phyloP scores from a whole-genome alignment of 2,329 filamentous ascomycete genomes.

The Paecilomyces sp. region DNA sequence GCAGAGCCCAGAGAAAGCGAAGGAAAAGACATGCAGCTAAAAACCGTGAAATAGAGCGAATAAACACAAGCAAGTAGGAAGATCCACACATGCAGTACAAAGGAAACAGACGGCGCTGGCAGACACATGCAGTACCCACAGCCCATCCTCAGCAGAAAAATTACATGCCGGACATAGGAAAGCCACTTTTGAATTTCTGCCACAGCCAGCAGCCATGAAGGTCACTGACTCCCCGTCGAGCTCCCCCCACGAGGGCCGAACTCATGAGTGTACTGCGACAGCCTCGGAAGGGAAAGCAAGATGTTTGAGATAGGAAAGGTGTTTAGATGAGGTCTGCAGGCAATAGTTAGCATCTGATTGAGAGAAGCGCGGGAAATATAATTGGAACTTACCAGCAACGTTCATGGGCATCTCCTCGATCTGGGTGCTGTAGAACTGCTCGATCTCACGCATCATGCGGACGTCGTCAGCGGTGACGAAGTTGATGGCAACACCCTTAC shows the following conservation, averaged over 20 bases:
- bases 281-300: constrained; percentile 2
- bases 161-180: constrained; percentile 29
- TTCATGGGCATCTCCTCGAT: constrained; percentile 99
- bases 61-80: constrained; percentile 17
- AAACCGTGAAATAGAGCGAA: constrained; percentile 19
- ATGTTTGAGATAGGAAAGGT: constrained; percentile 11
- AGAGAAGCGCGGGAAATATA: constrained; percentile 1
- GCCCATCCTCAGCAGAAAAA: constrained; percentile 17
- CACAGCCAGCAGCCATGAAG: constrained; percentile 9
- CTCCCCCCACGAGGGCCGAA: not conserved
- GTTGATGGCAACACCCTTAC: constrained; percentile 99
- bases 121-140: constrained; percentile 7
- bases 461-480: constrained; percentile 99
- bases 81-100: constrained; percentile 9
- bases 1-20: constrained; percentile 25
- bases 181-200: constrained; percentile 28
- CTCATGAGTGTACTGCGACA: constrained; percentile 1
- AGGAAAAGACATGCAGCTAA: constrained; percentile 18
- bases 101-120: constrained; percentile 24
- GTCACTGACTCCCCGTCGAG: constrained; percentile 5
- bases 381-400: constrained; percentile 51
- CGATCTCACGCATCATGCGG: constrained; percentile 99
- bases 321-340: constrained; percentile 37
- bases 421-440: constrained; percentile 99
- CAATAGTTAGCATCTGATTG: constrained; percentile 7